phyloP scores from a whole-genome alignment of 2,329 filamentous ascomycete genomes.

The Exserohilum rostratum region DNA sequence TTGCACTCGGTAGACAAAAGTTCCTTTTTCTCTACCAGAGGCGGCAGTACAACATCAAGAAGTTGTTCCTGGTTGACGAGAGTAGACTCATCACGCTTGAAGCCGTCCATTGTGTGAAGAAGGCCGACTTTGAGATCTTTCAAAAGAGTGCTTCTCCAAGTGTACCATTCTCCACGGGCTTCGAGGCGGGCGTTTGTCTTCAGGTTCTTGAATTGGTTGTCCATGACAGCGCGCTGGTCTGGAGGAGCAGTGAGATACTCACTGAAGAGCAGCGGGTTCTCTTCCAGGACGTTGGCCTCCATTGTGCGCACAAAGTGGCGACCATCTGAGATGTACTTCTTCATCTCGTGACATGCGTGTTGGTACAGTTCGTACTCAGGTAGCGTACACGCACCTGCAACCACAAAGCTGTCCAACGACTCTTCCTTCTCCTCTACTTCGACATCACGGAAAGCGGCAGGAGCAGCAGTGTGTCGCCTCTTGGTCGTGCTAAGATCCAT shows the following conservation, averaged over 20 bases:
- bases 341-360: constrained; percentile 92
- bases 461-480: constrained; percentile 75
- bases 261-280: constrained; percentile 88
- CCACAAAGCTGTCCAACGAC: constrained; percentile 75
- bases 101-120: constrained; percentile 73
- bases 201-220: constrained; percentile 96
- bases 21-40: constrained; percentile 65
- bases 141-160: constrained; percentile 91
- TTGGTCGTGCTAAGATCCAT: constrained; percentile 99
- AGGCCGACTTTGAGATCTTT: constrained; percentile 83
- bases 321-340: constrained; percentile 94
- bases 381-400: constrained; percentile 87
- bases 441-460: constrained; percentile 43
- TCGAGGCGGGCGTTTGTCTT: constrained; percentile 88
- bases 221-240: constrained; percentile 84
- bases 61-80: constrained; percentile 72
- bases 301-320: constrained; percentile 89
- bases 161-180: constrained; percentile 97
- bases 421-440: constrained; percentile 56
- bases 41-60: constrained; percentile 71
- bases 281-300: constrained; percentile 83
- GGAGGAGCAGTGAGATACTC: constrained; percentile 88
- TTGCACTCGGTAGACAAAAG: constrained; percentile 67
- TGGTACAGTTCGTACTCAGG: constrained; percentile 95
- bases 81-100: constrained; percentile 73